phyloP scores from a whole-genome alignment of 2,329 filamentous ascomycete species.

The Trichophyton benhamiae region DNA sequence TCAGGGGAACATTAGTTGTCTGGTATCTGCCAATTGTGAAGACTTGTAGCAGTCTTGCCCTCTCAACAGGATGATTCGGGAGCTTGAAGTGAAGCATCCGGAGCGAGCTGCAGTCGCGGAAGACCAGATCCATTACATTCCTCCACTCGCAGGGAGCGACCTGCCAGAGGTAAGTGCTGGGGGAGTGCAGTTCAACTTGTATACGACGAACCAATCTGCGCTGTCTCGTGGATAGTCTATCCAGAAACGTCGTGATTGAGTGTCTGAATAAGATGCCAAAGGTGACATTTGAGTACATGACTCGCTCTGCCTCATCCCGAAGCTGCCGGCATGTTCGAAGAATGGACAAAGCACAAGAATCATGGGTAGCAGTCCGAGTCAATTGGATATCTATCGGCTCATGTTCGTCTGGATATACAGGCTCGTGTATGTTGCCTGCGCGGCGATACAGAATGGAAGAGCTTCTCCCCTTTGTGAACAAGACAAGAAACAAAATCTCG shows the following conservation, averaged over 20 bases:
- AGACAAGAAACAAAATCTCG: constrained; percentile 4
- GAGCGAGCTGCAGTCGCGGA: background rate
- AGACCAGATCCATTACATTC: constrained; percentile 1
- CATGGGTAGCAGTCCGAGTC: background rate
- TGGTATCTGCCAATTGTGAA: background rate
- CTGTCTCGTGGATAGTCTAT: background rate
- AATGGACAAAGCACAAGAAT: background rate
- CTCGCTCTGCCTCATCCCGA: background rate
- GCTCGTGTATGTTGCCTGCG: background rate
- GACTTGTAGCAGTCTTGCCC: background rate
- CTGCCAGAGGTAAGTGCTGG: background rate
- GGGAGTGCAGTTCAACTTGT: background rate
- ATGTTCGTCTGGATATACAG: background rate
- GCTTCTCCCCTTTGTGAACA: background rate
- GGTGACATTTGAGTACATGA: constrained; percentile 1
- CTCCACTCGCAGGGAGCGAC: constrained; percentile 3
- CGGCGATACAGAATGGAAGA: background rate
- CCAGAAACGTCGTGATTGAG: constrained; percentile 2
- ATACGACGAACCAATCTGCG: constrained; percentile 1
- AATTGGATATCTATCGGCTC: background rate
- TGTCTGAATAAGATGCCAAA: constrained; percentile 1
- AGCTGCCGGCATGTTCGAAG: constrained; percentile 5
- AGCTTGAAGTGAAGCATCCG: background rate
- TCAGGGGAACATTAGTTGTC: background rate
- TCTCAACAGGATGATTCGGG: background rate